Percentiles rank a stretch among this genome's conserved stretches.
These are phyloP conservation scores for Pleurotus giganteus DNA, from an alignment of 768 basidiomycete species.

Conservation along the genomic window DNA sequence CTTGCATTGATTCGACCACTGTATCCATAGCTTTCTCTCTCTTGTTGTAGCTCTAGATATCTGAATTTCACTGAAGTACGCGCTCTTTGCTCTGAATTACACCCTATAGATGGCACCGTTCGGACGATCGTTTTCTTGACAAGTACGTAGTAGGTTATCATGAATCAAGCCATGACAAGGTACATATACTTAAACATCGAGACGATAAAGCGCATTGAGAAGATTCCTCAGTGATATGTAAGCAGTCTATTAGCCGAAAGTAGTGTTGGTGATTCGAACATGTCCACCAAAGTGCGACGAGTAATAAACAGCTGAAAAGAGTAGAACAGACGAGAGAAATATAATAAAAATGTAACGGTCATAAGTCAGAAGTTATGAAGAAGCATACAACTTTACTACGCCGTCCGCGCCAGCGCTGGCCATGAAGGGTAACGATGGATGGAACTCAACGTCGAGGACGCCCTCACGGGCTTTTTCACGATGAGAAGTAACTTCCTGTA, in stretches of 20 bases:
- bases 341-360: slow-evolving; percentile 8
- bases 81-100: neutral
- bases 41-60: slow-evolving; percentile 14
- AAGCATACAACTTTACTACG: slow-evolving; percentile 87
- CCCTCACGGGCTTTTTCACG: slow-evolving; percentile 90
- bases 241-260: slow-evolving; percentile 9
- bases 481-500: slow-evolving; percentile 89
- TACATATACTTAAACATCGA: neutral
- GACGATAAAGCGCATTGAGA: neutral
- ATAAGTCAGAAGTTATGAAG: slow-evolving; percentile 51
- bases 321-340: slow-evolving; percentile 1
- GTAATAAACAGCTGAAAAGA: slow-evolving; percentile 6
- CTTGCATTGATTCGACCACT: slow-evolving; percentile 26
- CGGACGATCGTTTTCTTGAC: neutral
- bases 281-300: slow-evolving; percentile 4
- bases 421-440: slow-evolving; percentile 80
- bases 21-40: slow-evolving; percentile 36
- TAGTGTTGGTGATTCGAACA: slow-evolving; percentile 4
- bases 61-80: neutral
- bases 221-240: slow-evolving; percentile 5
- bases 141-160: neutral
- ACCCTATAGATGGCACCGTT: neutral
- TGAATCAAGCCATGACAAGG: neutral
- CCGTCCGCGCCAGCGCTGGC: slow-evolving; percentile 97
- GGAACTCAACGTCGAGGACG: slow-evolving; percentile 84